A percentile compares a stretch with the other conserved stretches of the same genome.
Evolutionary conservation across 345 rosid species (phyloP).

Genomic region (Geranium rotundifolium): DNA sequence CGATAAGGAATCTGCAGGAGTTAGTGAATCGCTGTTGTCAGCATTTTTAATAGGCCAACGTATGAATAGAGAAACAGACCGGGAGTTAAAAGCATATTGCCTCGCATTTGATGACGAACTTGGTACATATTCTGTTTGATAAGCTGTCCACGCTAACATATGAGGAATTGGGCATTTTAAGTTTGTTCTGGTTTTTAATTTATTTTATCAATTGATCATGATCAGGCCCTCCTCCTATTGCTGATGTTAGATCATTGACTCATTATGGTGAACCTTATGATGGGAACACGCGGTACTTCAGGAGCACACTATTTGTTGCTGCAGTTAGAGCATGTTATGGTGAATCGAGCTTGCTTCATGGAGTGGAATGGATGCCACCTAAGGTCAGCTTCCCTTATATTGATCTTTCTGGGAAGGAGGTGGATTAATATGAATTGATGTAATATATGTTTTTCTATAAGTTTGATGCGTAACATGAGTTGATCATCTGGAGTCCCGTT

Average conservation of each 20-base stretch:
- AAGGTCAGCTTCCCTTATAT: constrained; percentile 31
- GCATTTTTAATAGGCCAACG: constrained; percentile 97
- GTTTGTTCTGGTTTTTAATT: constrained; percentile 7
- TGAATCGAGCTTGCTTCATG: constrained; percentile 94
- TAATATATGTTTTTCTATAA: too few relatives aligned
- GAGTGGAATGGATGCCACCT: constrained; percentile 99
- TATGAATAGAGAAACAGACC: constrained; percentile 89
- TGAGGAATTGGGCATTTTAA: constrained; percentile 2
- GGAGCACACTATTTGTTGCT: constrained; percentile 83
- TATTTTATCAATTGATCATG: constrained; percentile 13
- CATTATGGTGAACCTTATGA: constrained; percentile 99
- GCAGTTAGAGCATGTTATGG: constrained; percentile 90
- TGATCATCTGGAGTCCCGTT: background rate
- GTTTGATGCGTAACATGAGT: too few relatives aligned
- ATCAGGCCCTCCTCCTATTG: constrained; percentile 71
- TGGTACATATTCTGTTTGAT: constrained; percentile 30
- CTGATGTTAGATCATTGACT: constrained; percentile 87
- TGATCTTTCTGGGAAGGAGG: background rate
- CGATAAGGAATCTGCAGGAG: constrained; percentile 38
- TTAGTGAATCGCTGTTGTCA: constrained; percentile 75
- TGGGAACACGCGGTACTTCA: constrained; percentile 86
- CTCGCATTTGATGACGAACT: constrained; percentile 92
- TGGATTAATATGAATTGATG: too few relatives aligned
- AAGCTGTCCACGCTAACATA: background rate
- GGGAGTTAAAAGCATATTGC: constrained; percentile 94